Evolutionary conservation across 345 rosid genomes (phyloP), one percentile per base, ranked within the genome.

Genomic region (Barbarea vulgaris): DNA sequence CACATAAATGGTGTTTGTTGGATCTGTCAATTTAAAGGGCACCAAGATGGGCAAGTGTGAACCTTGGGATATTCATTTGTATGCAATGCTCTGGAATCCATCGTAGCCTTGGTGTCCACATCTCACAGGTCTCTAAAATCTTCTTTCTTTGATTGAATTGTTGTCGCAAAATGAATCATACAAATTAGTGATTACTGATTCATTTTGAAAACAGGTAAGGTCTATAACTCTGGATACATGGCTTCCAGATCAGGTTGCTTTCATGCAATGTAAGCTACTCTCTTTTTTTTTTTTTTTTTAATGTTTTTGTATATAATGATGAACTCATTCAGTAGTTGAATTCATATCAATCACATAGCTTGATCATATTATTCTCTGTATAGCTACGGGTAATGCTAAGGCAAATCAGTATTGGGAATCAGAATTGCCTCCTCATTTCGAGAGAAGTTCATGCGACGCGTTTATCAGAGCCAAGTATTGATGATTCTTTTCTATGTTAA

Each of bases 1-100:
- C 9, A 41, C 41, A 34, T 31, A 44, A 10, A 77, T 54, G 34
- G 33, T 78, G 44, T 34, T 34, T 33, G 70, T 54, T 76, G 39
- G 51, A 54, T 34, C 48, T 60, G 50, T 58, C 27, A 24, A 82
- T 78, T 50, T 69, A 61, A 86, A 90, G 98, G 83, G 97, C 78
- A 58, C 97, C 99, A 21, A 79, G 97, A 81, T 92, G 99, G 99
- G 97, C 99, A 24, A 92, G 98, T 69, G 98, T 95, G 75, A 95
- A 95, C 80, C 86, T 95, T 47, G 98, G 99, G 60, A 88, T 95
- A 82, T 90, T 95, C 83, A 95, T 95, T 69, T 95, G 99, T 85
- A 86, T 95, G 91, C 98, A 90, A 48, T 92, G 99, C 64, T 93
- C 99, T 22, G 99, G 99, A 55, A 57, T 87, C 57, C 98, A 95